These are phyloP conservation scores for Xylaria sp. DNA, from an alignment of 2,329 filamentous ascomycete species.

Conservation along the genomic window DNA sequence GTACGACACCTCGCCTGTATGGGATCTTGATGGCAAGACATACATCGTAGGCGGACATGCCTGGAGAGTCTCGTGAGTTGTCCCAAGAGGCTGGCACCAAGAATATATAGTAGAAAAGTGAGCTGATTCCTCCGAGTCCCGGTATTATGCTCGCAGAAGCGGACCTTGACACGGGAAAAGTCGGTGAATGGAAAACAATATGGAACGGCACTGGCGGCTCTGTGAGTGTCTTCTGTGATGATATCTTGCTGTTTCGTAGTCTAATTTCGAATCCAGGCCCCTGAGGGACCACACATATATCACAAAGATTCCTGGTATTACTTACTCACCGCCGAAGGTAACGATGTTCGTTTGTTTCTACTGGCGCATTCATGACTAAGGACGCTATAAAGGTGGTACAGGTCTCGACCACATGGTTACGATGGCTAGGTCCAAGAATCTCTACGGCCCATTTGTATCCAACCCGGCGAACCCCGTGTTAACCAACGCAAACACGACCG, in stretches of 20 bases:
- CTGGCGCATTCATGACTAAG: neutral
- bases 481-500: constrained; percentile 56
- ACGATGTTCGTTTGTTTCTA: neutral
- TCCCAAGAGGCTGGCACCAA: too few relatives aligned
- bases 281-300: constrained; percentile 67
- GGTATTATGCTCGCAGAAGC: constrained; percentile 54
- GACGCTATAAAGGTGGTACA: constrained; percentile 54
- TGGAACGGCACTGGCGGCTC: constrained; percentile 60
- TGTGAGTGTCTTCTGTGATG: constrained; percentile 36
- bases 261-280: constrained; percentile 41
- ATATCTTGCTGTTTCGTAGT: neutral
- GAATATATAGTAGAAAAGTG: neutral
- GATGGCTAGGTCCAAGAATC: constrained; percentile 55
- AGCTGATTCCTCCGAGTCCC: constrained; percentile 43
- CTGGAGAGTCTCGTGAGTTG: constrained; percentile 48
- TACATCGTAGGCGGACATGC: constrained; percentile 59
- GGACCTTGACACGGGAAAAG: constrained; percentile 54
- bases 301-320: constrained; percentile 63
- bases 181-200: constrained; percentile 52
- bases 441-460: constrained; percentile 58
- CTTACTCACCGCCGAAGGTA: constrained; percentile 62
- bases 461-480: constrained; percentile 58
- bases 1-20: constrained; percentile 66
- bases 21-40: constrained; percentile 64
- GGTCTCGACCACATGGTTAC: constrained; percentile 60